Base-by-base conservation (phyloP, 1,139 yeast species). In the Nakaseomyces glabratus region DNA sequence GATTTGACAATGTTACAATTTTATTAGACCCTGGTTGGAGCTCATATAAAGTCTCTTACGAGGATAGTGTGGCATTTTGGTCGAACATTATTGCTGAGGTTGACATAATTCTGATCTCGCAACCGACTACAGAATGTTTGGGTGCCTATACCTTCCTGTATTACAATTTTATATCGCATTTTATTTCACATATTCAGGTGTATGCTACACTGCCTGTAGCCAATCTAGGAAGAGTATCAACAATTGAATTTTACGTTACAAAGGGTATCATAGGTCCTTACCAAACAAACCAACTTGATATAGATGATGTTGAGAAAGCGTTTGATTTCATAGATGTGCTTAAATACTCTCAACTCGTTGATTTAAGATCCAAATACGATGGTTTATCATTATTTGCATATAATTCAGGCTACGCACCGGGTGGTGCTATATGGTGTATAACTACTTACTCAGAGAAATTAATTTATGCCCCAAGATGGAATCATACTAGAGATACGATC, bases 401-500 rank as follows among this genome's bases (percentile, higher is more conserved):
- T 48, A 85, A 84, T 56, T 81, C 97, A 0, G 99, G 99, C 1
- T 95, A 85, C 54, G 69, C 94, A 0, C 67, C 93, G 24, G 99
- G 99, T 39, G 97, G 98, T 6, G 76, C 63, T 15, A 50, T 61
- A 37, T 90, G 97, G 97, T 63, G 80, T 30, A 61, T 88, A 16
- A 70, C 73, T 36, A 76, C 76, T 44, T 76, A 81, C 45, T 71
- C 79, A 17, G 96, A 90, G 45, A 81, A 79, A 43, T 65, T 86
- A 12, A 66, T 90, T 3, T 85, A 86, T 57, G 95, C 96, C 0
- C 90, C 93, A 3, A 77, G 84, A 32, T 90, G 98, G 97, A 88
- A 88, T 55, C 98, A 90, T 56, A 79, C 96, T 1, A 76, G 76
- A 43, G 97, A 90, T 50, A 71, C 84, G 0, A 88, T 86, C 49